Percentiles rank a stretch among this genome's conserved stretches.
These are phyloP conservation scores for Dendrobium officinale DNA, from an alignment of 106 monocot genomes.

Conservation along the genomic window DNA sequence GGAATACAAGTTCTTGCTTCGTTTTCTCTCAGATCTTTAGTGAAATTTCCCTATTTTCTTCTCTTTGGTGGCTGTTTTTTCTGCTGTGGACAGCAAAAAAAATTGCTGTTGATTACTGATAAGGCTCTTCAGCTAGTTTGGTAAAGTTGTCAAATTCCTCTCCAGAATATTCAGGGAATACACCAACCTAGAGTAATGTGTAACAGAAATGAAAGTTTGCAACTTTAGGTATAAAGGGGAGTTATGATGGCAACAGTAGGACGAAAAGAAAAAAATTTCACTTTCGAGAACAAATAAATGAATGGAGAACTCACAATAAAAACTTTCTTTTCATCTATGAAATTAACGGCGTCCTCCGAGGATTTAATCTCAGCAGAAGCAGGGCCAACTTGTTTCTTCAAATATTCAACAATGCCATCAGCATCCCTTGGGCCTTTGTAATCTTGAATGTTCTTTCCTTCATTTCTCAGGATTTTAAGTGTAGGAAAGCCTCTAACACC, in stretches of 20 bases:
- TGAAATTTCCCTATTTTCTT: too few relatives aligned
- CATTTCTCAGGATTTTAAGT: conserved; percentile 75
- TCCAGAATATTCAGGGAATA: conserved; percentile 70
- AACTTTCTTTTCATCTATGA: conserved; percentile 58
- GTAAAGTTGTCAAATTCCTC: conserved; percentile 67
- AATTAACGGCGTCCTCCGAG: conserved; percentile 36
- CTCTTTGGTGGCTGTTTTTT: too few relatives aligned
- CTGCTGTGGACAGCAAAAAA: too few relatives aligned
- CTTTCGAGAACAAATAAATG: not conserved
- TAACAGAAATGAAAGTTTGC: conserved; percentile 1
- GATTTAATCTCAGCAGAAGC: conserved; percentile 76
- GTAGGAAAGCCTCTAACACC: conserved; percentile 79
- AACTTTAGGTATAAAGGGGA: not conserved
- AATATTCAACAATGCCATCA: conserved; percentile 81
- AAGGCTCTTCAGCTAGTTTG: conserved; percentile 49
- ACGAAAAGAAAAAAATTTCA: not conserved
- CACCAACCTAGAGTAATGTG: conserved; percentile 50
- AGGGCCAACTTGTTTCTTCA: conserved; percentile 83
- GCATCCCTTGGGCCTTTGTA: conserved; percentile 92
- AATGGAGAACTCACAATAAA: conserved; percentile 50
- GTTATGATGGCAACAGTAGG: not conserved
- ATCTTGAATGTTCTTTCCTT: conserved; percentile 59
- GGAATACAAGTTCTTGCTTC: too few relatives aligned
- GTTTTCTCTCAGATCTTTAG: too few relatives aligned
- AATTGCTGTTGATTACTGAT: too few relatives aligned